Evolutionary conservation across 768 basidiomycete species (phyloP).

Genomic region (Lentinula edodes): DNA sequence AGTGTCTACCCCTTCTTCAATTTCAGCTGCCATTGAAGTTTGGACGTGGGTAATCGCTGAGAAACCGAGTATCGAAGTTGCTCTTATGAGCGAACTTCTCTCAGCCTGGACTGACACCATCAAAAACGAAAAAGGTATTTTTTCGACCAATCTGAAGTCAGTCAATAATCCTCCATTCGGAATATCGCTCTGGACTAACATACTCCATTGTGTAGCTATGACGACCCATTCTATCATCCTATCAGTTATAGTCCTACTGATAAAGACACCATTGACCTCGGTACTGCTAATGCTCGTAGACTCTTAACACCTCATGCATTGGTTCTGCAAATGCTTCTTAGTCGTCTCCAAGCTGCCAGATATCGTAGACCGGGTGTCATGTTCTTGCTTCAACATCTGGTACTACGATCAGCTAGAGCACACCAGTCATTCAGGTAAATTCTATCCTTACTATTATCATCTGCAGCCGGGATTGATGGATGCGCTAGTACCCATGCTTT

Average conservation of each 20-base stretch:
- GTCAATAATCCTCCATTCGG: constrained; percentile 18
- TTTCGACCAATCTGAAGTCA: constrained; percentile 77
- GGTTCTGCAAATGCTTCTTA: constrained; percentile 83
- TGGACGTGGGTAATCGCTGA: constrained; percentile 97
- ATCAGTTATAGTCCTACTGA: constrained; percentile 89
- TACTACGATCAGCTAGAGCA: constrained; percentile 72
- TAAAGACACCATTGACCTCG: constrained; percentile 75
- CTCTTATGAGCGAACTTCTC: constrained; percentile 79
- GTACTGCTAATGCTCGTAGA: constrained; percentile 61
- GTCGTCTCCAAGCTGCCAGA: constrained; percentile 89
- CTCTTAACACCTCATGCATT: constrained; percentile 79
- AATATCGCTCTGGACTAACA: background rate
- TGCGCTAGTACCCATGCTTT: constrained; percentile 78
- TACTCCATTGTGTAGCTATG: constrained; percentile 47
- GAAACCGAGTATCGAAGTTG: constrained; percentile 74
- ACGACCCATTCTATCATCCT: constrained; percentile 83
- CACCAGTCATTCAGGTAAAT: constrained; percentile 69
- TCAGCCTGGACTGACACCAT: constrained; percentile 87
- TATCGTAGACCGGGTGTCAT: constrained; percentile 84
- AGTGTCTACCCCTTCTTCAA: constrained; percentile 79
- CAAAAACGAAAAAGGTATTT: constrained; percentile 72
- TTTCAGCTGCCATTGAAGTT: constrained; percentile 84
- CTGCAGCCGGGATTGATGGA: background rate
- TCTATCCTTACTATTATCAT: background rate
- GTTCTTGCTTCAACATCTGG: constrained; percentile 78